These are phyloP conservation scores for Amanita pallidorosea DNA, from an alignment of 768 basidiomycete genomes.

Conservation along the genomic window DNA sequence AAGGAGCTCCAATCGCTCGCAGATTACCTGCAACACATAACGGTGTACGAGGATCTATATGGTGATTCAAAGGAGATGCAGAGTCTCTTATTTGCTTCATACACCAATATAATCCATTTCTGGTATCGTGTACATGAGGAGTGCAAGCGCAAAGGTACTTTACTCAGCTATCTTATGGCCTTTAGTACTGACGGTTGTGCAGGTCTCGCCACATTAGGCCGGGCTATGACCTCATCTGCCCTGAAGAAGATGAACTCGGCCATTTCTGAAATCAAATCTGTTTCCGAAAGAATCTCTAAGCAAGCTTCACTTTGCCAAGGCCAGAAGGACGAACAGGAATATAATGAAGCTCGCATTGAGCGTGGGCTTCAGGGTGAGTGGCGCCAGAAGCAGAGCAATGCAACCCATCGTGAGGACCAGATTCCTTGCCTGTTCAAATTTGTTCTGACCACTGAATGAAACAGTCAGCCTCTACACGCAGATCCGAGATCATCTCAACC, in stretches of 20 bases:
- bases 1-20: too few relatives aligned
- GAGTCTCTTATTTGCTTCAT: too few relatives aligned
- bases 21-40: too few relatives aligned
- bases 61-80: too few relatives aligned
- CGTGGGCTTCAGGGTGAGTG: not conserved
- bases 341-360: not conserved
- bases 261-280: not conserved
- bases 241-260: not conserved
- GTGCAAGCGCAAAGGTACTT: not conserved
- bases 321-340: not conserved
- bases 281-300: not conserved
- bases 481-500: not conserved
- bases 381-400: not conserved
- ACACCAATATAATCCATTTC: too few relatives aligned
- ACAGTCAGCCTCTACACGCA: not conserved
- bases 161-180: not conserved
- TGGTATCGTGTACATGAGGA: not conserved
- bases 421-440: not conserved
- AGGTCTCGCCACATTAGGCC: not conserved
- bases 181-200: not conserved
- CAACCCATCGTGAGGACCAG: not conserved
- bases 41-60: too few relatives aligned
- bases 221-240: not conserved
- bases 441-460: not conserved
- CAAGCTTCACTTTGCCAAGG: not conserved